Conservation (phyloP, 371 early-diverging fungal genomes). For the Zychaea mexicana region DNA sequence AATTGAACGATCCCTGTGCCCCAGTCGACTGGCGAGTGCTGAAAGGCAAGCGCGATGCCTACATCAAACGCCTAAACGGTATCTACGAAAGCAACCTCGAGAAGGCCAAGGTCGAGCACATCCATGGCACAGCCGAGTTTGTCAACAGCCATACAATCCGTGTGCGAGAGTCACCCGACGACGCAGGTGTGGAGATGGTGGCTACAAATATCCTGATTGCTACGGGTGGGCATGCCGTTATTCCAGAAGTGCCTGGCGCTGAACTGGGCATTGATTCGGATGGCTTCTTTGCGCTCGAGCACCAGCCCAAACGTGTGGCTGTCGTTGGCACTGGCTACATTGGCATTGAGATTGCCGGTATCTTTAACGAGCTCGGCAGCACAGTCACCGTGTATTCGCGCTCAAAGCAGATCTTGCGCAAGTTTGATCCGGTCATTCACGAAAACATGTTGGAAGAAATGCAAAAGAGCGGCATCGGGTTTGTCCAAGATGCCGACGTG, state of each 20-base stretch:
- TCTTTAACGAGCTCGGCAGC: conserved; percentile 85
- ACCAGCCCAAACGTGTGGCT: conserved; percentile 88
- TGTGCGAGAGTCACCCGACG: conserved; percentile 36
- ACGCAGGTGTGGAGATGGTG: conserved; percentile 37
- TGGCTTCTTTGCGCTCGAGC: conserved; percentile 91
- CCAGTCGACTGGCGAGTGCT: conserved; percentile 45
- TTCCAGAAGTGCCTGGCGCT: conserved; percentile 80
- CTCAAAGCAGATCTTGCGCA: conserved; percentile 77
- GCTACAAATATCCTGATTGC: conserved; percentile 88
- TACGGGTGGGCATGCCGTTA: conserved; percentile 72
- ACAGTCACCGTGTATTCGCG: conserved; percentile 85
- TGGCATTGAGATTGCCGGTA: conserved; percentile 94
- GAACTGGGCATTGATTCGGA: conserved; percentile 89
- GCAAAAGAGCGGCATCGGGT: conserved; percentile 68
- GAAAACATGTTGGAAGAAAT: conserved; percentile 78
- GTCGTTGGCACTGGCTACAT: conserved; percentile 90
- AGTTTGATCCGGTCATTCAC: conserved; percentile 87
- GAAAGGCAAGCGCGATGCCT: conserved; percentile 91
- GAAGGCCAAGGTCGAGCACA: conserved; percentile 82
- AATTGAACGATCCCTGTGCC: conserved; percentile 30
- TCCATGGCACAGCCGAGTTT: conserved; percentile 85
- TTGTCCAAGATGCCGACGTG: conserved; percentile 67
- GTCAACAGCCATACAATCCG: conserved; percentile 68
- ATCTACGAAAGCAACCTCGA: conserved; percentile 89
- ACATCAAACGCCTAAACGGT: conserved; percentile 89